Base-by-base conservation (phyloP, 768 basidiomycete species). In the Boletus reticuloceps region DNA sequence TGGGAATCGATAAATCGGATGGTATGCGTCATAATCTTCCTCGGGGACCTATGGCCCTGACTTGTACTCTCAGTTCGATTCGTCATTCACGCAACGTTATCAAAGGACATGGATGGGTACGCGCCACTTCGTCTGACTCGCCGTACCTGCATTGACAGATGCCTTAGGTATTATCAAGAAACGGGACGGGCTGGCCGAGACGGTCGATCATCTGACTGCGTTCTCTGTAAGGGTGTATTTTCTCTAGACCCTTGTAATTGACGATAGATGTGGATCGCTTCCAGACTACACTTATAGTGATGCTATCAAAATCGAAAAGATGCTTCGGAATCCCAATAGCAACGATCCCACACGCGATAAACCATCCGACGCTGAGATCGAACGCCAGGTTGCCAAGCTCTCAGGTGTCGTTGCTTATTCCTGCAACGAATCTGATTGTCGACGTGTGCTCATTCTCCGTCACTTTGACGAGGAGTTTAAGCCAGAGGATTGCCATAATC, bases 171-270 rank as follows among this genome's bases (percentile, higher is more conserved):
- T 65, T 94, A 94, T 64, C 94, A 98, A 74, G 97, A 99, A 74
- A 98, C 96, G 0, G 97, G 97, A 7, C 85, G 97, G 53, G 97
- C 95, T 17, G 97, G 97, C 6, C 83, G 97, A 55, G 97, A 99
- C 65, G 93, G 92, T 6, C 69, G 80, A 61, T 80, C 83, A 2
- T 87, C 97, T 0, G 84, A 89, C 48, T 99, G 97, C 71, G 71
- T 97, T 13, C 81, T 98, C 12, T 94, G 93, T 96, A 68, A 65
- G 86, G 73, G 6, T 19, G 29, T 19, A 14, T 46, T 31, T 10
- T 34, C 34, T 47, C 8, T 31, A n/a, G 37, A 37, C 50, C 20
- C 25, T 43, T 17, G 40, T 7, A 17, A 34, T 45, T 51, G 54
- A 56, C 22, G 22, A 16, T 11, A 12, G 19, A 17, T 11, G 31